phyloP scores from a whole-genome alignment of 768 basidiomycete species.

The Sistotremastrum niveocremeum region DNA sequence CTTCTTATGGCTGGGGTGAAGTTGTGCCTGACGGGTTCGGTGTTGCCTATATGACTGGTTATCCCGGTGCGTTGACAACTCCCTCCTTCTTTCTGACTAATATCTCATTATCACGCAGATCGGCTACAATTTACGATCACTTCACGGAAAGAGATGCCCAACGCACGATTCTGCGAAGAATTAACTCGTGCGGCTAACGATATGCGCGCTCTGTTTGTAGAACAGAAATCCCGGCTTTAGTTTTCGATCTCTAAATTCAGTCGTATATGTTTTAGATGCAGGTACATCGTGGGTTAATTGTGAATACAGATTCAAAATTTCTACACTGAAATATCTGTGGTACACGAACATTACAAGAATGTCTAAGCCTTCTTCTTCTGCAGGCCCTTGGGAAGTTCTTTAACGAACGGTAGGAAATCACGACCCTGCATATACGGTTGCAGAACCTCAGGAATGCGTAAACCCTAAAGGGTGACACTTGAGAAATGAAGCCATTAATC shows the following conservation, averaged over 20 bases:
- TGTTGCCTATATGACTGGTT: conserved; percentile 89
- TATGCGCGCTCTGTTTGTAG: conserved; percentile 42
- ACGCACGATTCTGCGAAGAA: conserved; percentile 57
- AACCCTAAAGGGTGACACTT: conserved; percentile 40
- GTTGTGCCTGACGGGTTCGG: conserved; percentile 92
- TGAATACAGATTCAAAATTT: too few species aligned
- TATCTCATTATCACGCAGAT: conserved; percentile 27
- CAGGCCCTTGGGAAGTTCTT: conserved; percentile 63
- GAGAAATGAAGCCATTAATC: conserved; percentile 1
- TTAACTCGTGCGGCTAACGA: conserved; percentile 54
- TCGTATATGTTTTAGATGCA: too few species aligned
- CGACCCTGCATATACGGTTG: conserved; percentile 95
- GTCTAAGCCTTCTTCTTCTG: conserved; percentile 54
- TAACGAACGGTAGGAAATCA: conserved; percentile 75
- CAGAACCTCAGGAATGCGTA: conserved; percentile 80
- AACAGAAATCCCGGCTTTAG: too few species aligned
- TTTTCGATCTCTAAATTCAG: too few species aligned
- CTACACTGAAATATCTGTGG: too few species aligned
- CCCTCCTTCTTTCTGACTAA: neutral
- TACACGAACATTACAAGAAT: neutral
- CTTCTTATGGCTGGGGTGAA: conserved; percentile 89
- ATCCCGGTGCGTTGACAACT: conserved; percentile 37
- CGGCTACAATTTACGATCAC: conserved; percentile 80
- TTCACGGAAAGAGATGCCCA: conserved; percentile 74
- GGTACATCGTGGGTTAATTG: too few species aligned